Conservation (phyloP, 129 eudicot genomes). For the Flaveria brownii region DNA sequence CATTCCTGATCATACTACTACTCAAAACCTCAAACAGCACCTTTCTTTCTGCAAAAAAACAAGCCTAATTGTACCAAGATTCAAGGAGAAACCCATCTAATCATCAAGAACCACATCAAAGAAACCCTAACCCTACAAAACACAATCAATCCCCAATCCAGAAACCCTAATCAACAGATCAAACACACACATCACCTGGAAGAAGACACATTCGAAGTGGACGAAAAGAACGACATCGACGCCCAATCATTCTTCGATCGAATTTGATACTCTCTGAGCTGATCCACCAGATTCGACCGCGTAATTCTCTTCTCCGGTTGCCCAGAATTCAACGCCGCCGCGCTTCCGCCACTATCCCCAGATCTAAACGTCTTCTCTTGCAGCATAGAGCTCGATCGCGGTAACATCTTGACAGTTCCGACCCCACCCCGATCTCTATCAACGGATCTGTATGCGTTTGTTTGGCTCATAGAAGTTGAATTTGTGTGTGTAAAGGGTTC, state of each 20-base stretch:
- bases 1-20: not conserved
- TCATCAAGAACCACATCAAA: not conserved
- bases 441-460: constrained; percentile 29
- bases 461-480: constrained; percentile 31
- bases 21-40: not conserved
- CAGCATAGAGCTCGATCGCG: constrained; percentile 30
- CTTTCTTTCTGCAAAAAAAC: too few relatives aligned
- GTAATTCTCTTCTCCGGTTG: constrained; percentile 55
- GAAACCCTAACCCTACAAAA: constrained; percentile 24
- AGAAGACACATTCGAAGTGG: constrained; percentile 72
- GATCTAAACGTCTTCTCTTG: constrained; percentile 32
- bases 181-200: constrained; percentile 54
- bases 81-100: not conserved
- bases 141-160: not conserved
- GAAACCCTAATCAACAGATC: not conserved
- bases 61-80: too few relatives aligned
- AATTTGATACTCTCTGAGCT: constrained; percentile 91
- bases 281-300: constrained; percentile 88
- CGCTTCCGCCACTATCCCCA: constrained; percentile 28
- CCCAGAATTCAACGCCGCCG: constrained; percentile 30
- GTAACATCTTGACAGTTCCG: constrained; percentile 37
- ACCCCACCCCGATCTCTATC: constrained; percentile 29
- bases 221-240: constrained; percentile 85
- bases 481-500: not conserved
- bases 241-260: constrained; percentile 97